Evolutionary conservation across 208 protist genomes (phyloP), one percentile per base, ranked within the genome.

Genomic region (Crithidia mellificae): DNA sequence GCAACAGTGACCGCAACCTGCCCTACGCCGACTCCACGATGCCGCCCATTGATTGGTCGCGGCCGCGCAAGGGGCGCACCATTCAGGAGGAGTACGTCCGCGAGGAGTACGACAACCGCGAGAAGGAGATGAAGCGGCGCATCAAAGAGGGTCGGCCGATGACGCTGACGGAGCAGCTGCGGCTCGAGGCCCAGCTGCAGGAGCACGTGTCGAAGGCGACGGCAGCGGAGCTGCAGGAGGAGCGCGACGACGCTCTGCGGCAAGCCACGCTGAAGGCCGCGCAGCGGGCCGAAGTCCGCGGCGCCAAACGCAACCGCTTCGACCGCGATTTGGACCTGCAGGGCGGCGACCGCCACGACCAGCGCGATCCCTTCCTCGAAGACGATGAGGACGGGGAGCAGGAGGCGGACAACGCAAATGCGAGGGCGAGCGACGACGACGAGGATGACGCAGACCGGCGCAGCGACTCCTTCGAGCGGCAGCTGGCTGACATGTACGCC

Each of bases 81-180:
- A 72, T 85, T 24, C 47, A 83, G 24, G 91, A 94, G 66, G 86
- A 92, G 64, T 96, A 82, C 57, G 84, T 96, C 24, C 68, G 73
- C 24, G 82, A 78, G n/a, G 84, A 93, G 74, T 92, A 93, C 67
- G 78, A 91, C 22, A 68, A 74, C 41, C 88, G 88, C 27, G 50
- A 80, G 46, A 87, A 86, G 61, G 76, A 87, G 50, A 90, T 96
- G 52, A 78, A 82, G 27, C 82, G 80, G 38, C 82, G 87, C 17
- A 63, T 71, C 25, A 84, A 80, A 61, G 87, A 92, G 34, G 91
- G 91, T 14, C 69, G 78, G 27, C 91, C 86, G 14, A 91, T 94
- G 83, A 85, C 85, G 14, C 72, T 96, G 52, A 77, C 77, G 17
- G 86, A 96, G 77, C 91, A 96, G 72, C 72, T 96, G 47, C 80